Percentiles rank a stretch among this genome's conserved stretches.
These are phyloP conservation scores for Penicillium sp. DNA, from an alignment of 2,329 filamentous ascomycete genomes.

Conservation along the genomic window DNA sequence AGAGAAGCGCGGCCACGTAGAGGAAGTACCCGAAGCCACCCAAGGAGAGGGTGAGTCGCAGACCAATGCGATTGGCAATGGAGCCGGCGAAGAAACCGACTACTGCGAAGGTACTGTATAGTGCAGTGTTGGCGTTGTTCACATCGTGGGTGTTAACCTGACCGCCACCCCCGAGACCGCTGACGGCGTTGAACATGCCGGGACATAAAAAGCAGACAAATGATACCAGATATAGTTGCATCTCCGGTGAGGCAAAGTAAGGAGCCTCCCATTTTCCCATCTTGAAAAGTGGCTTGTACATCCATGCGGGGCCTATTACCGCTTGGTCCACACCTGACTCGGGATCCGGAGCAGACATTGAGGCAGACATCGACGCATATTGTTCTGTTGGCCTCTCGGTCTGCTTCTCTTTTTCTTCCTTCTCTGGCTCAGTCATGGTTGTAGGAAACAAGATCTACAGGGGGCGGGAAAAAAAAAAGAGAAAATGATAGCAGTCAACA, in stretches of 20 bases:
- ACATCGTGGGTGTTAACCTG: constrained; percentile 56
- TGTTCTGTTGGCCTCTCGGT: constrained; percentile 13
- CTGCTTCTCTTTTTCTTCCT: constrained; percentile 13
- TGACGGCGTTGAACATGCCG: constrained; percentile 69
- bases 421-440: constrained; percentile 17
- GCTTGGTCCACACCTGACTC: constrained; percentile 22
- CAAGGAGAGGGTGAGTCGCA: constrained; percentile 44
- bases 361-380: constrained; percentile 30
- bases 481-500: background rate
- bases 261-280: constrained; percentile 55
- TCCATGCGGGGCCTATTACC: constrained; percentile 54
- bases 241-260: constrained; percentile 71
- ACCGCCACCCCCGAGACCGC: constrained; percentile 64
- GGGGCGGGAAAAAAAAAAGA: background rate
- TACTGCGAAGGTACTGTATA: constrained; percentile 70
- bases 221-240: constrained; percentile 69
- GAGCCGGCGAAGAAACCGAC: constrained; percentile 62
- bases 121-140: constrained; percentile 66
- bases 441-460: background rate
- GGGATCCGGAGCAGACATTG: constrained; percentile 15
- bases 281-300: constrained; percentile 60
- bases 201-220: constrained; percentile 70
- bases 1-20: constrained; percentile 50
- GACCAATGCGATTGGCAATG: constrained; percentile 46
- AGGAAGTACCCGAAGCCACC: constrained; percentile 50